These are phyloP conservation scores for Gymnopilus dilepis DNA, from an alignment of 768 basidiomycete genomes.

Conservation along the genomic window DNA sequence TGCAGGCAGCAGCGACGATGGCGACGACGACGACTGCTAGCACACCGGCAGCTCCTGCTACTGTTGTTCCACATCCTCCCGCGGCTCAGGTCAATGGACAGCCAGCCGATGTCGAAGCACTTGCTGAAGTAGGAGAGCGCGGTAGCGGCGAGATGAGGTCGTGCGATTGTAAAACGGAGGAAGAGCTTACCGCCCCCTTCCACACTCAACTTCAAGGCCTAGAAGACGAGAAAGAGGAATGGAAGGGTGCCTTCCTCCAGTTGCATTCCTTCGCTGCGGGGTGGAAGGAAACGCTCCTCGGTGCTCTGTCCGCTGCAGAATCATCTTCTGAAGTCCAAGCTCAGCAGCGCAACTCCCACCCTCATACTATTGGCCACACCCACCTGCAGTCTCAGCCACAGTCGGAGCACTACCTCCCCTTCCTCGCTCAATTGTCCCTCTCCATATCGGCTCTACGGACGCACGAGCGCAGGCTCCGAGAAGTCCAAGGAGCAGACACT, in stretches of 20 bases:
- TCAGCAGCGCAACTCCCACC: neutral
- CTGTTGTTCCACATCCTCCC: neutral
- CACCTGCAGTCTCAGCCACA: neutral
- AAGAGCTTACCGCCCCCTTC: neutral
- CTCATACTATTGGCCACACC: neutral
- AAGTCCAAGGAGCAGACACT: conserved; percentile 2
- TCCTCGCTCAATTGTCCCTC: conserved; percentile 1
- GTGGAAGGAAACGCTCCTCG: neutral
- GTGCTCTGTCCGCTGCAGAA: neutral
- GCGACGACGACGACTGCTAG: neutral
- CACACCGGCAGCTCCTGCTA: neutral
- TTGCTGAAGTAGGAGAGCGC: too few relatives aligned
- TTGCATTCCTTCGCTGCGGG: neutral
- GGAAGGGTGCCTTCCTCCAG: neutral
- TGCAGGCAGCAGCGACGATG: neutral
- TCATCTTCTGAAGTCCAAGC: neutral
- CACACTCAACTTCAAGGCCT: neutral
- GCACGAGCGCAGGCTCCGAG: conserved; percentile 1
- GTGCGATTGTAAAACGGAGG: neutral
- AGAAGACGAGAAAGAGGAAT: conserved; percentile 1
- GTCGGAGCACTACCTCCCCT: neutral
- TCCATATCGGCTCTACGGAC: neutral
- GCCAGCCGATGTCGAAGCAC: neutral
- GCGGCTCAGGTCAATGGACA: neutral
- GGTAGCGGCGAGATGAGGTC: neutral